Evolutionary conservation across 257 asterid species (phyloP), one percentile per base, ranked within the genome.

Genomic region (Nyctanthes arbortristis): DNA sequence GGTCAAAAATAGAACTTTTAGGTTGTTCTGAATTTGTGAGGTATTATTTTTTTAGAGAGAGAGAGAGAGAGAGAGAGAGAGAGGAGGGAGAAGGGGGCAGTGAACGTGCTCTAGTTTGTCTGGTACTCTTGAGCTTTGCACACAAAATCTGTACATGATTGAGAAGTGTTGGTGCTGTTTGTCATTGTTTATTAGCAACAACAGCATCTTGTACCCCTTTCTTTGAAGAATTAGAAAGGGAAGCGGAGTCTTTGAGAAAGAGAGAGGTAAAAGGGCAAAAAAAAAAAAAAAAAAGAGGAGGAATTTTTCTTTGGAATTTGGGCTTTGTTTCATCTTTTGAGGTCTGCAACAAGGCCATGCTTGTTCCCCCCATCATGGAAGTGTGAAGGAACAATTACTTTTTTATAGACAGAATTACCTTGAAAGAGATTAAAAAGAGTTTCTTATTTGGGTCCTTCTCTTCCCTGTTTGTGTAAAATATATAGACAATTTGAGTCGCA

Each of bases 81-180:
- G n/a, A n/a, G n/a, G n/a, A n/a, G n/a, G n/a, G 72, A 63, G 62
- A 56, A 61, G 67, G 69, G 52, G 71, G 79, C 83, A 88, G 81
- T 67, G 83, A 78, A 85, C 90, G 87, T 88, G 94, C 84, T 81
- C 69, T 68, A 65, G 63, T 75, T 79, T 86, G 89, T 80, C 92
- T 79, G 79, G 74, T 77, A 72, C 77, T 61, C 74, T 65, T 73
- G 33, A 67, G 88, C 84, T 76, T 72, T 78, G 77, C 72, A 68
- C 77, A 61, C 67, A 58, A 72, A 78, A 67, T 79, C 78, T 70
- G 14, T 55, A 71, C 81, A 76, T 80, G 85, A 77, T 72, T 84
- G 59, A 43, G 67, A 60, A 65, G 77, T 16, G 33, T 70, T 59
- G 31, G 47, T 66, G 29, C 70, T 73, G 25, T 75, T 65, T 65